Conservation (phyloP, 2,329 filamentous ascomycete species). For the Myriosclerotinia scirpicola region DNA sequence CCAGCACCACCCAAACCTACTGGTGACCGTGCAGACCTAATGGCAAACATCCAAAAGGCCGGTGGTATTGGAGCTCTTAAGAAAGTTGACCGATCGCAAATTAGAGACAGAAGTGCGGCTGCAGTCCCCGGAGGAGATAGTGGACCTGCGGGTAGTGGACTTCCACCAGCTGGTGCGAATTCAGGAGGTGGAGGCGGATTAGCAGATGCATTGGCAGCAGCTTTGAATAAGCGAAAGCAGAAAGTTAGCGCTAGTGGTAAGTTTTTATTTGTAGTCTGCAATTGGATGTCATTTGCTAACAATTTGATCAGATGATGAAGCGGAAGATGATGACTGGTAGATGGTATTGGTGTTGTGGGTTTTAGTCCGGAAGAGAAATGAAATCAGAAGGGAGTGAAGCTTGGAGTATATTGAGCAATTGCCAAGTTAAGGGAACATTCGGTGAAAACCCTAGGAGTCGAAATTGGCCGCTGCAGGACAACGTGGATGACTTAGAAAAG, state of each 20-base stretch:
- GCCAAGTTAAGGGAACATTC: neutral
- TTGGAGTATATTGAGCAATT: slow-evolving; percentile 13
- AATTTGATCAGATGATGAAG: slow-evolving; percentile 65
- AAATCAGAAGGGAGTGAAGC: neutral
- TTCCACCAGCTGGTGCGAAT: slow-evolving; percentile 53
- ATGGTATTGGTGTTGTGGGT: neutral
- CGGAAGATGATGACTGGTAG: slow-evolving; percentile 74
- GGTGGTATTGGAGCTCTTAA: slow-evolving; percentile 68
- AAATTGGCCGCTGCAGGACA: slow-evolving; percentile 4
- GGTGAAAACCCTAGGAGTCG: neutral
- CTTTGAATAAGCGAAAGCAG: slow-evolving; percentile 79
- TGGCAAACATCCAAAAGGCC: slow-evolving; percentile 70
- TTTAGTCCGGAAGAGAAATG: slow-evolving; percentile 3
- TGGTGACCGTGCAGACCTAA: slow-evolving; percentile 57
- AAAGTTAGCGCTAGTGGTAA: slow-evolving; percentile 95
- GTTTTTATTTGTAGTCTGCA: slow-evolving; percentile 43
- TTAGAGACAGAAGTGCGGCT: slow-evolving; percentile 69
- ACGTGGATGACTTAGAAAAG: neutral
- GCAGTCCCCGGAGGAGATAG: slow-evolving; percentile 56
- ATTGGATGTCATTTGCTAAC: slow-evolving; percentile 36
- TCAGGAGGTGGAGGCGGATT: slow-evolving; percentile 63
- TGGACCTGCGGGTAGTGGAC: slow-evolving; percentile 52
- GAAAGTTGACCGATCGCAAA: slow-evolving; percentile 70
- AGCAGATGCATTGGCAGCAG: slow-evolving; percentile 79
- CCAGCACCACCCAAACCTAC: slow-evolving; percentile 48